Percentiles rank a stretch among this genome's conserved stretches.
phyloP scores from a whole-genome alignment of 371 early-diverging fungal species.

The Smittium culicis region DNA sequence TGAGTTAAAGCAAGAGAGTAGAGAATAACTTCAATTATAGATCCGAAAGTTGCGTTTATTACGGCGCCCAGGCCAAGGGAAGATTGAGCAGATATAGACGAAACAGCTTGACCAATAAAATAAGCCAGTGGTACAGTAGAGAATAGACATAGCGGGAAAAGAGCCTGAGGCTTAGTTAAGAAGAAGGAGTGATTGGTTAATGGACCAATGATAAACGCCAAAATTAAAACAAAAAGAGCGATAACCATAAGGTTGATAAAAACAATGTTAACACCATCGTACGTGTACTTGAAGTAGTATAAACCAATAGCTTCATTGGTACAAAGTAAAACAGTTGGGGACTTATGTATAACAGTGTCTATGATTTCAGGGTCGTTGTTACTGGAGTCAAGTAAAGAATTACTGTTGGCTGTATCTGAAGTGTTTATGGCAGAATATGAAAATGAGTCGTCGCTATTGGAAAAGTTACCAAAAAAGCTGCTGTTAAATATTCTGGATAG shows the following conservation, averaged over 20 bases:
- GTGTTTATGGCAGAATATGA: too few species aligned
- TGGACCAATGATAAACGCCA: slow-evolving; percentile 57
- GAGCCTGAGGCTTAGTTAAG: slow-evolving; percentile 36
- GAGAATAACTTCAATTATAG: slow-evolving; percentile 86
- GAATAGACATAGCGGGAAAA: slow-evolving; percentile 67
- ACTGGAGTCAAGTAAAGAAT: too few species aligned
- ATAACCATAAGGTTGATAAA: slow-evolving; percentile 82
- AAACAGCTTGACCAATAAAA: slow-evolving; percentile 92
- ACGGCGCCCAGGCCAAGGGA: slow-evolving; percentile 83
- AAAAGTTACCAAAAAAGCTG: too few species aligned
- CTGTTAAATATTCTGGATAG: too few species aligned
- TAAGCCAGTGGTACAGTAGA: slow-evolving; percentile 86
- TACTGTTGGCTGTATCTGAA: too few species aligned
- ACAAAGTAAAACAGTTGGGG: slow-evolving; percentile 48
- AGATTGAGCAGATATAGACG: slow-evolving; percentile 87
- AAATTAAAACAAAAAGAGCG: slow-evolving; percentile 63
- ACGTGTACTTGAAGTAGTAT: slow-evolving; percentile 83
- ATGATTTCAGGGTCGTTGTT: too few species aligned
- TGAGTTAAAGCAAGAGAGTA: slow-evolving; percentile 77
- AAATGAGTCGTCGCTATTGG: too few species aligned
- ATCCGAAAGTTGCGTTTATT: slow-evolving; percentile 94
- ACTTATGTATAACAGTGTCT: too few species aligned
- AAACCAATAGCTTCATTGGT: slow-evolving; percentile 63
- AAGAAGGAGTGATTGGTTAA: slow-evolving; percentile 24
- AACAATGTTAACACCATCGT: slow-evolving; percentile 90